These are phyloP conservation scores for Pyrenochaeta sp. DNA, from an alignment of 2,329 filamentous ascomycete genomes.

Conservation along the genomic window DNA sequence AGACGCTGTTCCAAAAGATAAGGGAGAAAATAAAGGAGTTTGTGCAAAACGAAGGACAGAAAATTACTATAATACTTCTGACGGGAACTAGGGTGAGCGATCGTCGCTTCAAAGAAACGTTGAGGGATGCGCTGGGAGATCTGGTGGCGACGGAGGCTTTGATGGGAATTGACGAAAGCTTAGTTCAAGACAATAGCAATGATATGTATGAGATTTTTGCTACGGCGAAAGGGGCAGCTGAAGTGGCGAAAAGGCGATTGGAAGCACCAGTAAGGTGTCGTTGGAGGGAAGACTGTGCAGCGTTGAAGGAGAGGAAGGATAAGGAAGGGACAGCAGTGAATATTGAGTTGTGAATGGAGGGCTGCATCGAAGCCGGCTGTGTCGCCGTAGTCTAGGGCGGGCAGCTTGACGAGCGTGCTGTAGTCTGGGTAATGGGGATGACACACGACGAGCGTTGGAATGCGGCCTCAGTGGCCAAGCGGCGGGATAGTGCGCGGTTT, in stretches of 20 bases:
- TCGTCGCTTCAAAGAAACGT: slow-evolving; percentile 3
- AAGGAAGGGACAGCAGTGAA: neutral
- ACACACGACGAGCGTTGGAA: too few species aligned
- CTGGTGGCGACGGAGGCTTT: slow-evolving; percentile 1
- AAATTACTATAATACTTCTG: slow-evolving; percentile 2
- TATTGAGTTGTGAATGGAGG: neutral
- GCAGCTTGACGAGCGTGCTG: too few species aligned
- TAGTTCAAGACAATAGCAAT: neutral
- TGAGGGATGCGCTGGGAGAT: slow-evolving; percentile 4
- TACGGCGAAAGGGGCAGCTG: slow-evolving; percentile 6
- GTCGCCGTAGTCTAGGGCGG: too few species aligned
- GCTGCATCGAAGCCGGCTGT: too few species aligned
- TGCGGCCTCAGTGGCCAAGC: too few species aligned
- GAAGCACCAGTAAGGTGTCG: slow-evolving; percentile 4
- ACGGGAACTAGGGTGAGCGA: slow-evolving; percentile 4
- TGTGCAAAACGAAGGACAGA: neutral
- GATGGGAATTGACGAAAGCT: slow-evolving; percentile 1
- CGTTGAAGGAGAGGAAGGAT: neutral
- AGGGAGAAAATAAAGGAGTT: slow-evolving; percentile 2
- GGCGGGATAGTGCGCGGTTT: too few species aligned
- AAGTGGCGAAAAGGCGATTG: slow-evolving; percentile 6
- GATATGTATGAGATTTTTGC: slow-evolving; percentile 3
- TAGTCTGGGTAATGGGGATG: too few species aligned
- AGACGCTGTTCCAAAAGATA: slow-evolving; percentile 2
- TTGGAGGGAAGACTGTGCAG: slow-evolving; percentile 4